Evolutionary conservation across 2,329 filamentous ascomycete species (phyloP), one percentile per base, ranked within the genome.

Genomic region (Pseudovirgaria hyperparasitica): DNA sequence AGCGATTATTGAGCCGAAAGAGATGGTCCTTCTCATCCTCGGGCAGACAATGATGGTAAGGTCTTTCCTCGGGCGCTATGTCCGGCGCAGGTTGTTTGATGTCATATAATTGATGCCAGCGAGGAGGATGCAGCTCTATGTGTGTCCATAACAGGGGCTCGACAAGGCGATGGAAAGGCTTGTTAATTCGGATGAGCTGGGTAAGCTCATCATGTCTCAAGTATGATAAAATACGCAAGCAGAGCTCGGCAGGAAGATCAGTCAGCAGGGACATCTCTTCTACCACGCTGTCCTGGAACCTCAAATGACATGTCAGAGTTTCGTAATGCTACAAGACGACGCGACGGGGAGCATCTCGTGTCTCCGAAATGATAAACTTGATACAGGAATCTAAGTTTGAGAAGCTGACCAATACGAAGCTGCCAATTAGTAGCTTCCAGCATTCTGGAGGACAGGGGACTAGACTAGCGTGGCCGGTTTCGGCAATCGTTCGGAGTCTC

Each of bases 131-230:
- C 8, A 37, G 23, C 17, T 35, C 35, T 13, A 37, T 28, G 17
- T 28, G 25, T 1, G 14, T 27, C 33, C 33, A 35, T 5, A 37
- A 12, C 7, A 37, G 8, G 2, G 35, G 35, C 25, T 35, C 27
- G 12, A 33, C 11, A n/a, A 35, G 13, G 9, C 14, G 6, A 13
- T 31, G 22, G 17, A 25, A 33, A 5, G 8, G 13, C 11, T 16
- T 11, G 11, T 25, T 33, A 6, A 37, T 28, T 10, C 20, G 32
- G 12, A 26, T 25, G 3, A 35, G 16, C 9, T 26, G 4, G 3
- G 25, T 5, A 2, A 33, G 23, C 21, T 37, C 32, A 19, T 27
- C 15, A 17, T 29, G 28, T 8, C 27, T 19, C 6, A 35, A 26
- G 20, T 16, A 25, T 3, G 9, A 22, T 5, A 24, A 9, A 17